Percentiles rank a stretch among this genome's conserved stretches.
Conservation (phyloP, 495 filamentous ascomycete genomes). For the Daldinia childiae region DNA sequence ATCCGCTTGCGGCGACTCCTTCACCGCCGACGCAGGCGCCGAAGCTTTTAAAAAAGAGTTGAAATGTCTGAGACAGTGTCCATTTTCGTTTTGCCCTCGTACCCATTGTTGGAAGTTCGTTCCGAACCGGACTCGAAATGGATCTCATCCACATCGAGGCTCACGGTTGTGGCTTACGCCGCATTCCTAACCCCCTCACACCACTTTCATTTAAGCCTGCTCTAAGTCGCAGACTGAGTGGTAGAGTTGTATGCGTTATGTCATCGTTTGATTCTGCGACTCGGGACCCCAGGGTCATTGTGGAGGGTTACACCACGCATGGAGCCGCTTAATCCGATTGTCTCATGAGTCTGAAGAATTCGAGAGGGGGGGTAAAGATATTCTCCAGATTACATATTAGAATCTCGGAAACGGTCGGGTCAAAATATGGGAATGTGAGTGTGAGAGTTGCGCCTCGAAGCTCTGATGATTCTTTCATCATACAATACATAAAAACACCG, state of each 20-base stretch:
- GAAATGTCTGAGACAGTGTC: conserved; percentile 7
- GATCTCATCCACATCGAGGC: neutral
- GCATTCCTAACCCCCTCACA: conserved; percentile 22
- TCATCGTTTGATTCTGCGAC: conserved; percentile 36
- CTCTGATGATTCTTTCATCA: neutral
- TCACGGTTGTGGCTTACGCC: conserved; percentile 26
- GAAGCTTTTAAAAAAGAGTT: conserved; percentile 31
- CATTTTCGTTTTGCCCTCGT: neutral
- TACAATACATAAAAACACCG: neutral
- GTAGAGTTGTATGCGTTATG: conserved; percentile 23
- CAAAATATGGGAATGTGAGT: neutral
- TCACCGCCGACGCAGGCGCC: conserved; percentile 40
- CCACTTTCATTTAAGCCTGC: conserved; percentile 1
- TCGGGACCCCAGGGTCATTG: conserved; percentile 21
- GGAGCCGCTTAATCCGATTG: conserved; percentile 17
- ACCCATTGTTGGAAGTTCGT: conserved; percentile 11
- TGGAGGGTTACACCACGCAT: conserved; percentile 22
- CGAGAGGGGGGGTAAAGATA: neutral
- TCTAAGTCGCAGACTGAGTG: conserved; percentile 4
- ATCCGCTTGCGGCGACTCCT: conserved; percentile 39
- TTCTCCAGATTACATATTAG: neutral
- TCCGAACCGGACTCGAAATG: conserved; percentile 17
- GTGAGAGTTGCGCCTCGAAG: too few species aligned
- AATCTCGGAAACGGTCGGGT: conserved; percentile 2
- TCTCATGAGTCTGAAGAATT: neutral